Conservation (phyloP, 2,329 filamentous ascomycete genomes). For the Fusarium miscanthi region DNA sequence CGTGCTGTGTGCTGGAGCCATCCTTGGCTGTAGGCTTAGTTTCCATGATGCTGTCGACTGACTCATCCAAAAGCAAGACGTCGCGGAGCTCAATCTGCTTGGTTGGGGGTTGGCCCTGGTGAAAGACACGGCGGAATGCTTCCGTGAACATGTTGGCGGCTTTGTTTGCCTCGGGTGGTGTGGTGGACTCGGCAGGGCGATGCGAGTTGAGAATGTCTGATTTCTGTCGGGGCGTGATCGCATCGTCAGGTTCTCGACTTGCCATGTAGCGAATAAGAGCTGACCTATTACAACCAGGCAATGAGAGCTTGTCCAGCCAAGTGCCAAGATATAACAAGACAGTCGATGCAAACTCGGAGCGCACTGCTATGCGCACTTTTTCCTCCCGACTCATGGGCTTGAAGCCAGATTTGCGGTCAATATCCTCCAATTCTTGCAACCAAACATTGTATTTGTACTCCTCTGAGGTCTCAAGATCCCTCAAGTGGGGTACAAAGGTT, state of each 20-base stretch:
- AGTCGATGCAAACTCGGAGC: constrained; percentile 63
- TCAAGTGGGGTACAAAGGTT: constrained; percentile 69
- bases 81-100: constrained; percentile 61
- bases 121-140: constrained; percentile 68
- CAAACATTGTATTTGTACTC: constrained; percentile 66
- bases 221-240: constrained; percentile 66
- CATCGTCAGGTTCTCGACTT: constrained; percentile 58
- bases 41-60: constrained; percentile 64
- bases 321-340: constrained; percentile 64
- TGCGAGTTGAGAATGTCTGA: constrained; percentile 62
- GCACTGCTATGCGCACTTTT: constrained; percentile 61
- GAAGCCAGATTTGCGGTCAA: constrained; percentile 68
- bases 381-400: constrained; percentile 64
- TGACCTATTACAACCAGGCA: constrained; percentile 64
- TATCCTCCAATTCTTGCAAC: constrained; percentile 67
- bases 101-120: constrained; percentile 47
- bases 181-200: constrained; percentile 52
- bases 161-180: constrained; percentile 55
- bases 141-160: constrained; percentile 64
- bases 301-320: constrained; percentile 62
- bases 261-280: constrained; percentile 66
- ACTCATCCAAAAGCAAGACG: constrained; percentile 64
- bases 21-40: constrained; percentile 65
- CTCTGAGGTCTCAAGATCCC: constrained; percentile 67
- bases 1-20: constrained; percentile 46